Conservation (phyloP, 768 basidiomycete species). For the Calvatia gigantea region DNA sequence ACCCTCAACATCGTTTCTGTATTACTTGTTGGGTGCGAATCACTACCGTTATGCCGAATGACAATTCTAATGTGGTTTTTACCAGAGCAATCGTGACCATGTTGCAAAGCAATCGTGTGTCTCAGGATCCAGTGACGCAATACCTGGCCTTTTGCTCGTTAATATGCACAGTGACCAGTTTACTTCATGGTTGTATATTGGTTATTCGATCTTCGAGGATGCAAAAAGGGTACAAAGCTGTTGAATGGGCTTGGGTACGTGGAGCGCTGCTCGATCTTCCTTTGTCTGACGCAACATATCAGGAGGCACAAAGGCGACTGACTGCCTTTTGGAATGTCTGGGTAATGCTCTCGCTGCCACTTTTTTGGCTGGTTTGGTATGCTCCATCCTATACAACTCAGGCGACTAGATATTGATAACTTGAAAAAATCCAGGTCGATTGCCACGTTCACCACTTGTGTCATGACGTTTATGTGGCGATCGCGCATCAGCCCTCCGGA, state of each 20-base stretch:
- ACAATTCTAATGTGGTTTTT: neutral
- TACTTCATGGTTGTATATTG: constrained; percentile 59
- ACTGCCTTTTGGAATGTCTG: constrained; percentile 54
- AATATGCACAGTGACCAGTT: constrained; percentile 53
- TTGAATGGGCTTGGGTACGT: constrained; percentile 53
- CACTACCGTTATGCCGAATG: too few species aligned
- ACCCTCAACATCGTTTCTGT: constrained; percentile 15
- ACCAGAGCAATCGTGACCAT: constrained; percentile 27
- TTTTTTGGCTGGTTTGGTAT: constrained; percentile 58
- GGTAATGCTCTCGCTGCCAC: constrained; percentile 59
- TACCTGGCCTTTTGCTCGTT: constrained; percentile 53
- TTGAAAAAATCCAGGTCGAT: constrained; percentile 58
- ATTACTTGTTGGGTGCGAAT: constrained; percentile 14
- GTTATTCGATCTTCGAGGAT: constrained; percentile 62
- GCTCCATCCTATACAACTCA: neutral
- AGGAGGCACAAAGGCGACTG: constrained; percentile 45
- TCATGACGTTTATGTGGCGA: constrained; percentile 64
- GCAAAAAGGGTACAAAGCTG: constrained; percentile 59
- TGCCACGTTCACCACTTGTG: constrained; percentile 49
- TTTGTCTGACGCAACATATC: too few species aligned
- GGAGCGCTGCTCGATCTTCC: too few species aligned
- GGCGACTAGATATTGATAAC: too few species aligned
- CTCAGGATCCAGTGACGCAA: constrained; percentile 46
- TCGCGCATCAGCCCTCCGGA: constrained; percentile 34
- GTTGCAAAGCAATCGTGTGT: constrained; percentile 32